Evolutionary conservation across 2,329 filamentous ascomycete species (phyloP), one percentile per base, ranked within the genome.

Genomic region (Colletotrichum orchidophilum): DNA sequence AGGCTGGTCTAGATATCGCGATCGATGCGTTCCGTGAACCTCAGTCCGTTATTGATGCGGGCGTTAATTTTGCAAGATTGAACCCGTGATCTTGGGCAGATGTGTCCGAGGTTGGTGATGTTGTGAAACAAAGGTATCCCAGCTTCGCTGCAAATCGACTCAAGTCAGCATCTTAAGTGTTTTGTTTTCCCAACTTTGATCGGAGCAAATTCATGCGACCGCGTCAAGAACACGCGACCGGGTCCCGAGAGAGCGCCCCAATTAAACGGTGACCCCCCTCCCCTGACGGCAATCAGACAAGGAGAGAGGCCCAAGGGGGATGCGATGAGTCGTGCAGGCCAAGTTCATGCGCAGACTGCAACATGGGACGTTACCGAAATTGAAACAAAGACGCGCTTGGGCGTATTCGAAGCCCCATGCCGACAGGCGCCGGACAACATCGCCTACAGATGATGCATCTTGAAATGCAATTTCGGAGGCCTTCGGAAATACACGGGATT

Each of bases 321-420:
- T 71, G 68, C 50, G 52, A 58, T 50, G 68, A 71, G 68, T 71
- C 64, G 63, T 71, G 63, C 68, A 68, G 63, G 54, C 67, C 39
- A 33, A 53, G 29, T 70, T 72, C 69, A 72, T 72, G 66, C 69
- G 69, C 69, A 65, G 55, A 70, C 69, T 72, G 66, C 69, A 70
- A 70, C 69, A 72, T 72, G 69, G 69, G 69, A 72, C 60, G 69
- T 72, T 72, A 60, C 69, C 66, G 69, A 72, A 65, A 72, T 72
- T 72, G 69, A 72, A 72, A 72, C 65, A 33, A 54, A 58, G 35
- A 72, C 69, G 53, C 65, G 69, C 66, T 70, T 69, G 58, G 59
- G 65, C 69, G 46, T 72, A 59, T 50, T 61, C 60, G 27, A 61
- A 70, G 59, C 66, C 66, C 59, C 49, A 60, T 63, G 59, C 55